Conservation (phyloP, 2,329 filamentous ascomycete species). For the Calonectria henricotiae region DNA sequence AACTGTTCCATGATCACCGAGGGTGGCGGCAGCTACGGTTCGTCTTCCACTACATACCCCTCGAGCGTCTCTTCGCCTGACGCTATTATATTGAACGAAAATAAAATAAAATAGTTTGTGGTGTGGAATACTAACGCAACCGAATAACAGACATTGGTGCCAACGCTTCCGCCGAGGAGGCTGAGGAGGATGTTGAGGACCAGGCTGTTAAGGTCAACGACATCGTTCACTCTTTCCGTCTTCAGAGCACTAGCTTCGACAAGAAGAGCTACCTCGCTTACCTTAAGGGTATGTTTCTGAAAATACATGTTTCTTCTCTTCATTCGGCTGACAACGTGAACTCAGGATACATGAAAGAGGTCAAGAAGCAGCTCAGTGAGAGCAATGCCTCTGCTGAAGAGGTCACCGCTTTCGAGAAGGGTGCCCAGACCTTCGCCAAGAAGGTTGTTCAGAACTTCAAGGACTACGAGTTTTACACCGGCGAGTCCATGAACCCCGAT, state of each 20-base stretch:
- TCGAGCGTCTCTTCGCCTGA: not conserved
- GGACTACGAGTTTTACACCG: constrained; percentile 95
- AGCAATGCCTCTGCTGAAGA: constrained; percentile 75
- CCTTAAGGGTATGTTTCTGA: constrained; percentile 80
- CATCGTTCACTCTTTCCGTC: constrained; percentile 92
- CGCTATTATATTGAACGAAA: not conserved
- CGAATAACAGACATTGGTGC: constrained; percentile 82
- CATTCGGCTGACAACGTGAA: constrained; percentile 11
- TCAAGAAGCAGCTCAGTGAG: constrained; percentile 77
- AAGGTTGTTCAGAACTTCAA: constrained; percentile 89
- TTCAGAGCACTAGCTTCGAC: constrained; percentile 84
- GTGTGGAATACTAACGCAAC: constrained; percentile 32
- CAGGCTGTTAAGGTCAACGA: constrained; percentile 85
- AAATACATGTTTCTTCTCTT: not conserved
- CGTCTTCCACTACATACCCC: constrained; percentile 55
- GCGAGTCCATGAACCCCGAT: constrained; percentile 93
- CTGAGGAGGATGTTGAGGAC: constrained; percentile 83
- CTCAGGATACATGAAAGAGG: constrained; percentile 90
- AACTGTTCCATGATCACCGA: constrained; percentile 93
- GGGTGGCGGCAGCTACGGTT: constrained; percentile 82
- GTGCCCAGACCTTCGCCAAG: constrained; percentile 83
- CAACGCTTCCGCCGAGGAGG: constrained; percentile 97
- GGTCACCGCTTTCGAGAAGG: constrained; percentile 85
- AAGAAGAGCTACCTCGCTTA: constrained; percentile 90
- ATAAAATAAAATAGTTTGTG: not conserved